A percentile compares a stretch with the other conserved stretches of the same genome.
Evolutionary conservation across 2,329 filamentous ascomycete species (phyloP).

Genomic region (Didymella arachidicola): DNA sequence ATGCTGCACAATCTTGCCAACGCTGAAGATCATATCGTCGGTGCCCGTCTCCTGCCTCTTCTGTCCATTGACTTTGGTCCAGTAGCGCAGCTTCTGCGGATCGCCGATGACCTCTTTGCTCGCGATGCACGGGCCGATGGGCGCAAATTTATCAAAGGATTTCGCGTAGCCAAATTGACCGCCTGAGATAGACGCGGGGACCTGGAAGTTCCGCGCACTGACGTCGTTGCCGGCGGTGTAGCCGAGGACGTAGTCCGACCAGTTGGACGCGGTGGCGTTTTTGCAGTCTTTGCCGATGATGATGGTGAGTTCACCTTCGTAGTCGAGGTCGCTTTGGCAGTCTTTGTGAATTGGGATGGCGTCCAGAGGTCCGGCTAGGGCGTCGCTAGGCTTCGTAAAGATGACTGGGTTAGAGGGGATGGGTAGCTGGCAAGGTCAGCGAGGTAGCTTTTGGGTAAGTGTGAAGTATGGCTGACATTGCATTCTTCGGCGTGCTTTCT

Average conservation of each 20-base stretch:
- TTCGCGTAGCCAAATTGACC: constrained; percentile 55
- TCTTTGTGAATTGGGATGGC: constrained; percentile 40
- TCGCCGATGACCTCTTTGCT: constrained; percentile 41
- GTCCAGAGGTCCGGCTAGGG: constrained; percentile 45
- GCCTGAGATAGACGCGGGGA: constrained; percentile 42
- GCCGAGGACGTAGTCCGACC: constrained; percentile 67
- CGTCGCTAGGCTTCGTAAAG: constrained; percentile 49
- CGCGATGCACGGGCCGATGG: constrained; percentile 55
- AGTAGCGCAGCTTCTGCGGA: constrained; percentile 45
- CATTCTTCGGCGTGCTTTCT: constrained; percentile 45
- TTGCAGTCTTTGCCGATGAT: constrained; percentile 46
- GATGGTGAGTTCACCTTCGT: constrained; percentile 51
- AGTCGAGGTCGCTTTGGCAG: constrained; percentile 47
- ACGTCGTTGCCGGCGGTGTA: constrained; percentile 72
- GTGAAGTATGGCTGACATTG: constrained; percentile 27
- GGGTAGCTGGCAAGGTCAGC: constrained; percentile 26
- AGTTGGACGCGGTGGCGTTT: constrained; percentile 59
- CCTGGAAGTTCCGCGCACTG: constrained; percentile 64
- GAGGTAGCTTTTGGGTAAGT: background rate
- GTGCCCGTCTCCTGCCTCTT: constrained; percentile 53
- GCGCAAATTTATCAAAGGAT: constrained; percentile 56
- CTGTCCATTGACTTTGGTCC: constrained; percentile 56
- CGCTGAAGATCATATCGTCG: constrained; percentile 58
- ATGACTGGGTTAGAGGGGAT: constrained; percentile 45
- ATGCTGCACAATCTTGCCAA: constrained; percentile 55